Evolutionary conservation across 2,329 filamentous ascomycete genomes (phyloP).

Genomic region (Aspergillus pseudoterreus): DNA sequence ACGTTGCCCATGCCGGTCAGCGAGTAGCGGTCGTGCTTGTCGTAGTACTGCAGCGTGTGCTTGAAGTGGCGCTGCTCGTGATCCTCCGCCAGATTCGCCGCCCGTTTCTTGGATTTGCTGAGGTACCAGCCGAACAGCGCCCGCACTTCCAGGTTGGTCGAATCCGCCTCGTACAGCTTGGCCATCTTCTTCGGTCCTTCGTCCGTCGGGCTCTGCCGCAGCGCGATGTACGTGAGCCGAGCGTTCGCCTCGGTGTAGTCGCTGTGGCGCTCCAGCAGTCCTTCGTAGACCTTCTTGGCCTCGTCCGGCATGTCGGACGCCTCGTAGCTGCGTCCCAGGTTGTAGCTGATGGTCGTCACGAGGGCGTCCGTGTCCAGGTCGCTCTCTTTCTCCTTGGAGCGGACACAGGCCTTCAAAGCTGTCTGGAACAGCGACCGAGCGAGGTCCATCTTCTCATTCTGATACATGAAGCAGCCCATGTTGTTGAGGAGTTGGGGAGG

Average conservation of each 20-base stretch:
- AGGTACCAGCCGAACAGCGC: slow-evolving; percentile 95
- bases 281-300: slow-evolving; percentile 84
- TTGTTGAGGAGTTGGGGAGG: slow-evolving; percentile 94
- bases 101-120: slow-evolving; percentile 80
- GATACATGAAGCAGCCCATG: slow-evolving; percentile 92
- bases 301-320: slow-evolving; percentile 75
- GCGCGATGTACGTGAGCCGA: slow-evolving; percentile 82
- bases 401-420: slow-evolving; percentile 83
- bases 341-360: slow-evolving; percentile 95
- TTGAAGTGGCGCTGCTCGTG: slow-evolving; percentile 93
- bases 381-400: slow-evolving; percentile 70
- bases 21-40: slow-evolving; percentile 98
- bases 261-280: slow-evolving; percentile 74
- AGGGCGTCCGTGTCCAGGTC: slow-evolving; percentile 82
- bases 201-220: slow-evolving; percentile 75
- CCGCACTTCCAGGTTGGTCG: slow-evolving; percentile 83
- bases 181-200: slow-evolving; percentile 83
- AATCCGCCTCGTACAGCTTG: slow-evolving; percentile 79
- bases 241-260: slow-evolving; percentile 92
- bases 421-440: slow-evolving; percentile 88
- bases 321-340: slow-evolving; percentile 90
- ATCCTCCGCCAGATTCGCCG: slow-evolving; percentile 78
- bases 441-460: slow-evolving; percentile 73
- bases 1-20: slow-evolving; percentile 96
- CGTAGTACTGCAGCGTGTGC: slow-evolving; percentile 86